These are phyloP conservation scores for Thraustochytrium sp. DNA, from an alignment of 352 stramenopile genomes.

Conservation along the genomic window DNA sequence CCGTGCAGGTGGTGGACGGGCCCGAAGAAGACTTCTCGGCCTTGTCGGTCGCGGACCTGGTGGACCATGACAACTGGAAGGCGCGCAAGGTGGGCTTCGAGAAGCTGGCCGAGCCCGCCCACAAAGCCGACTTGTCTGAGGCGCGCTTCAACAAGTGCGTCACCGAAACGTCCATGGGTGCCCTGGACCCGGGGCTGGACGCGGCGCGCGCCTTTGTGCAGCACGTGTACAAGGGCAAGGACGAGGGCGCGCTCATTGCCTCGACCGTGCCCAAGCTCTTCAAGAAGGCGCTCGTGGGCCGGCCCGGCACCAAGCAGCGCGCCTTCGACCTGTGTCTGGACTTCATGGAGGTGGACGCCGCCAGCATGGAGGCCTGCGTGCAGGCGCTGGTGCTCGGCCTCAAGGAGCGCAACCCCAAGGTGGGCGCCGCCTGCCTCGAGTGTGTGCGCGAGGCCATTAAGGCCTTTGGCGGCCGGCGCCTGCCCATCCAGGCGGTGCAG, in stretches of 20 bases:
- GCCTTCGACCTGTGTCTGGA: background rate
- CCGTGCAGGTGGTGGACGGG: background rate
- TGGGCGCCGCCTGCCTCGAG: background rate
- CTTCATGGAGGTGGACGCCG: constrained; percentile 5
- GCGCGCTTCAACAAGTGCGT: background rate
- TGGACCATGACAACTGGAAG: constrained; percentile 26
- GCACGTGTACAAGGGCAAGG: background rate
- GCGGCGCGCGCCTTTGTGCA: constrained; percentile 11
- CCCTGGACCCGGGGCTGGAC: constrained; percentile 9
- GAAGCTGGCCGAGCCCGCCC: background rate
- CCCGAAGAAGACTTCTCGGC: background rate
- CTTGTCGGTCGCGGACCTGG: background rate
- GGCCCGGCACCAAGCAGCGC: constrained; percentile 12
- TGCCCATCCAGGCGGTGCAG: constrained; percentile 18
- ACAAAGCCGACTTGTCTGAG: background rate
- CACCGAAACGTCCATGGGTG: background rate
- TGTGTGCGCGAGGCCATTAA: background rate
- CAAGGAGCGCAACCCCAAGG: constrained; percentile 24
- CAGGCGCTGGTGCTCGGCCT: background rate
- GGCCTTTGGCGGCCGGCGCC: background rate
- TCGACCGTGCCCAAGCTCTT: background rate
- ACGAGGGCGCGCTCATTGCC: background rate
- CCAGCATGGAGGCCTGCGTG: background rate
- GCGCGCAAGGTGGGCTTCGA: constrained; percentile 24
- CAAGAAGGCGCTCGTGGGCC: constrained; percentile 28